These are phyloP conservation scores for Boletus reticulatus DNA, from an alignment of 768 basidiomycete species.

Conservation along the genomic window DNA sequence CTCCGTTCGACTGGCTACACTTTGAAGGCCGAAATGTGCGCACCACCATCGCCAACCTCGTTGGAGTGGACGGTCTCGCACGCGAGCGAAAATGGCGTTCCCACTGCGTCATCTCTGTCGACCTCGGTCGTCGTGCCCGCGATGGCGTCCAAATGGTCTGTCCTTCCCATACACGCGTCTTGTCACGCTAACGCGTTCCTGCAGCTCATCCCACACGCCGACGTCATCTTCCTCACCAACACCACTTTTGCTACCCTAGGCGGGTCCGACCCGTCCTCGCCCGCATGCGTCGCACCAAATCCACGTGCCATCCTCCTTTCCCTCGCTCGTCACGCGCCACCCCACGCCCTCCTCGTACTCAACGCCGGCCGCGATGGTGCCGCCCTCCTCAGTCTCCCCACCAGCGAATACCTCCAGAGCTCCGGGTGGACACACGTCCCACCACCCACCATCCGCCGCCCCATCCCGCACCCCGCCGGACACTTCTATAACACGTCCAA, in stretches of 20 bases:
- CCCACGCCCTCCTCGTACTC: slow-evolving; percentile 78
- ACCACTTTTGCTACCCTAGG: slow-evolving; percentile 19
- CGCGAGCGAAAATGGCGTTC: slow-evolving; percentile 82
- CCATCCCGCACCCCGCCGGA: slow-evolving; percentile 6
- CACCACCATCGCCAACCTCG: slow-evolving; percentile 75
- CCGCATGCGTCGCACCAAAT: slow-evolving; percentile 48
- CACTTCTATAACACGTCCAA: slow-evolving; percentile 20
- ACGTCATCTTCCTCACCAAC: slow-evolving; percentile 68
- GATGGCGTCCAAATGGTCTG: slow-evolving; percentile 80
- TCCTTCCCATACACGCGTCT: slow-evolving; percentile 11
- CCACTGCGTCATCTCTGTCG: slow-evolving; percentile 79
- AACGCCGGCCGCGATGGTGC: slow-evolving; percentile 80
- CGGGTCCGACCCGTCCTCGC: slow-evolving; percentile 29
- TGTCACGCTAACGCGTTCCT: not conserved
- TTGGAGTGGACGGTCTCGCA: slow-evolving; percentile 78
- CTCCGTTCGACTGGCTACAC: slow-evolving; percentile 86
- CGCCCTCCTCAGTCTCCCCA: slow-evolving; percentile 77
- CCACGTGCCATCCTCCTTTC: slow-evolving; percentile 80
- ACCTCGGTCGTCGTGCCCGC: slow-evolving; percentile 68
- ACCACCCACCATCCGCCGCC: not conserved
- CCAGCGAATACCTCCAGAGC: slow-evolving; percentile 82
- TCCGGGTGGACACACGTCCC: slow-evolving; percentile 61
- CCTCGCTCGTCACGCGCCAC: slow-evolving; percentile 59
- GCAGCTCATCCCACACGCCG: slow-evolving; percentile 79
- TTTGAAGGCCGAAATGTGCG: slow-evolving; percentile 81